Percentiles rank a stretch among this genome's conserved stretches.
phyloP scores from a whole-genome alignment of 176 grass and related monocot species.

The Zoysia pacifica region DNA sequence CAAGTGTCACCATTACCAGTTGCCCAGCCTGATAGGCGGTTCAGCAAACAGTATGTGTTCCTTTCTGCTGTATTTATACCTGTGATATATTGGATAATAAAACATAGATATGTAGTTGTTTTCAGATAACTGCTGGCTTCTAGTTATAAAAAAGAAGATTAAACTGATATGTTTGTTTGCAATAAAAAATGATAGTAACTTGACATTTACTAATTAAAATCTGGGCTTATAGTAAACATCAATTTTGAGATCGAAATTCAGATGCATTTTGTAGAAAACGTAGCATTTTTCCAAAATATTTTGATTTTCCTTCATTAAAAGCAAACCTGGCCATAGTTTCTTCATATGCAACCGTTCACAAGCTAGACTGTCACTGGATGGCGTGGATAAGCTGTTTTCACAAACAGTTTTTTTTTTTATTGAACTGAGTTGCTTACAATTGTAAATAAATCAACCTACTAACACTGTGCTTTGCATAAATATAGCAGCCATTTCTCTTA shows the following conservation, averaged over 20 bases:
- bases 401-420: constrained; percentile 28
- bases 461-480: not conserved
- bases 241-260: not conserved
- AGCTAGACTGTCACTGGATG: not conserved
- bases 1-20: constrained; percentile 17
- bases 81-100: constrained; percentile 28
- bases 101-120: not conserved
- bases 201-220: constrained; percentile 31
- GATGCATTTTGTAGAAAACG: not conserved
- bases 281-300: not conserved
- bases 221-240: not conserved
- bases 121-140: not conserved
- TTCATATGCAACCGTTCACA: constrained; percentile 10
- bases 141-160: constrained; percentile 23
- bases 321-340: not conserved
- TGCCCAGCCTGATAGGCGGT: constrained; percentile 45
- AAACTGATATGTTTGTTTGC: constrained; percentile 32
- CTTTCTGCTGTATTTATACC: constrained; percentile 18
- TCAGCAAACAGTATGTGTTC: constrained; percentile 58
- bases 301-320: constrained; percentile 7
- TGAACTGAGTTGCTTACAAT: not conserved
- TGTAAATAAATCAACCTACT: constrained; percentile 17
- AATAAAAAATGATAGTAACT: constrained; percentile 18
- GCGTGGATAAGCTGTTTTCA: not conserved
- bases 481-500: constrained; percentile 3